Evolutionary conservation across 768 basidiomycete genomes (phyloP), one percentile per base, ranked within the genome.

Genomic region (Roridomyces roridus): DNA sequence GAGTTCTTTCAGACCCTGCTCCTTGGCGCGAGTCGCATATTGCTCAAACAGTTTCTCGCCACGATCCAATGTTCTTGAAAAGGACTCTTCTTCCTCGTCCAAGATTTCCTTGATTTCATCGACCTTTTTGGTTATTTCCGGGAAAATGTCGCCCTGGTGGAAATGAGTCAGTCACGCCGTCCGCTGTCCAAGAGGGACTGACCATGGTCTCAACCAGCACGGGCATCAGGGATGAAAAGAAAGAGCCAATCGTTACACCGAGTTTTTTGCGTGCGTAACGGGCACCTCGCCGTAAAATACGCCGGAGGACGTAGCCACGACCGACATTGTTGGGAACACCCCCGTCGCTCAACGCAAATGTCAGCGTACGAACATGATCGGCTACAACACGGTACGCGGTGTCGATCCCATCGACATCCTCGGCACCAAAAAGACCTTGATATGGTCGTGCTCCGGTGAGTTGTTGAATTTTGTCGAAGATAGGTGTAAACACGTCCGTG

Each of bases 311-410:
- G 62, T 99, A 99, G 2, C 97, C 97, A 51, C 97, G 84, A 9
- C 97, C 97, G 46, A 96, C 89, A 67, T 98, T 98, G 68, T 92
- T 94, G 4, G 97, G 97, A 11, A 97, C 86, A 48, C 97, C 97
- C 31, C 97, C 97, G 65, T 99, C 97, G 61, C 93, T 93, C 62
- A 99, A 79, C 15, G 97, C 96, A 67, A 99, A 93, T 0, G 95
- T 95, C 64, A 99, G 78, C 7, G 97, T 98, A 59, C 97, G 83
- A 31, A 96, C 90, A 70, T 99, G 97, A 72, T 99, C 97, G 6
- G 96, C 96, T 48, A 98, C 87, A 43, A 99, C 92, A 46, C 97
- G 88, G 75, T 99, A 99, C 18, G 96, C 97, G 45, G 94, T 99
- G 69, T 99, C 97, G 54, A 98, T 90, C 1, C 95, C 96, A 69